Base-by-base conservation (phyloP, 78 protist species). In the Isochrysis galbana region DNA sequence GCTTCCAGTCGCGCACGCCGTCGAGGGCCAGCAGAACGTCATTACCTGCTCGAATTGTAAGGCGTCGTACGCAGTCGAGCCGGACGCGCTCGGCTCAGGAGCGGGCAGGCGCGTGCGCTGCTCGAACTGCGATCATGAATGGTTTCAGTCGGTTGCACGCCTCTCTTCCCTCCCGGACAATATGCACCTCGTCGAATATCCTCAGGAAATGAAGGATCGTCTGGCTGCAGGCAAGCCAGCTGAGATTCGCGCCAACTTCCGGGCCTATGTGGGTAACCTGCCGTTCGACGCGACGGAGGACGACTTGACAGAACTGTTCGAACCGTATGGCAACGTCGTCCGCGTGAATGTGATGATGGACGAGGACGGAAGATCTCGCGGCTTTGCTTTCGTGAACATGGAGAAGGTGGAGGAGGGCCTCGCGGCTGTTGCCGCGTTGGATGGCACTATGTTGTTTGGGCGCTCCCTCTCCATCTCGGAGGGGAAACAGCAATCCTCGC, bases 311-410 rank as follows among this genome's bases (percentile, higher is more conserved):
- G 74, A 67, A 10, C 74, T 67, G 11, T 67, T 67, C 74, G 17
- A 11, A 26, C 32, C 4, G 74, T 67, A 67, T n/a, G 74, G 74
- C 74, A 67, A 11, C 36, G 74, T 67, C 32, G 74, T 67, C 38
- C 32, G 4, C 74, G 74, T 67, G 38, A 67, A 11, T n/a, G 32
- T 67, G 36, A 67, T 67, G 74, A 67, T n/a, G 17, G 74, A 67
- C 14, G 74, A 67, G 74, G 74, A 67, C 74, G 74, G 74, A 11
- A 23, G 74, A 3, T 67, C 74, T 23, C 74, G 74, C 74, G 74
- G 74, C 74, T 67, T 67, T n/a, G 74, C 74, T 11, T 67, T 67
- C 74, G 74, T 67, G 38, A 67, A 67, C 74, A 67, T 67, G 74
- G 74, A 67, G 74, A 26, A 4, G 32, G 74, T n/a, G 36, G 17